Base-by-base conservation (phyloP, 2,329 filamentous ascomycete species). In the Westerdykella ornata region DNA sequence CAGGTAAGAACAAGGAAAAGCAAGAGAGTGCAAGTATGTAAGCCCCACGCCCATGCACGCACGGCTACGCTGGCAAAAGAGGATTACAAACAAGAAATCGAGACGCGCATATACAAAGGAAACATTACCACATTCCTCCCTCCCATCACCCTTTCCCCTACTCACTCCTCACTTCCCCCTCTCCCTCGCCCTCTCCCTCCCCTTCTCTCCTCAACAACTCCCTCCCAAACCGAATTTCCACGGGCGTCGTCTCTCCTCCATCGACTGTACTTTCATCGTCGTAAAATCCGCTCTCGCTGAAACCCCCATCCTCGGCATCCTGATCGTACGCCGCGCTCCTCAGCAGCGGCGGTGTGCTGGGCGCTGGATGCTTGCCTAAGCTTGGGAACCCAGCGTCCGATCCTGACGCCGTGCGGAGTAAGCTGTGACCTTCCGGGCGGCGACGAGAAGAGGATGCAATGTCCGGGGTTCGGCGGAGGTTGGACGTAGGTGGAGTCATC, bases 401-500 rank as follows among this genome's bases (percentile, higher is more conserved):
- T 31, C 47, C 51, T 17, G 59, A 62, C 46, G 52, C 56, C 3
- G 53, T 52, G 37, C 56, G 57, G 16, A 54, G 33, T 28, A 51
- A 55, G 34, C 53, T 51, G 6, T 47, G 44, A n/a, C n/a, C n/a
- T 8, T 11, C 22, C 3, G 30, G 30, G 35, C 57, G 56, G 34
- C 51, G 59, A 44, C 42, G 28, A 30, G 56, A 49, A 8, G 63
- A 61, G 48, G 54, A 67, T 29, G 60, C 57, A 41, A 70, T 65
- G 3, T 73, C 68, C 0, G 80, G 76, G 2, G 75, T 78, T 50
- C 80, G 80, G 33, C 85, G 82, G 36, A 84, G 65, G 41, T 80
- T 79, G 3, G 85, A 88, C 20, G 84, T 80, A 4, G 89, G 90
- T n/a, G 90, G 89, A 1, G 90, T 96, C 72, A 96, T 75, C 16